Percentiles rank a stretch among this genome's conserved stretches.
These are phyloP conservation scores for Coemansia sp. DNA, from an alignment of 192 early-diverging fungal genomes.

Conservation along the genomic window DNA sequence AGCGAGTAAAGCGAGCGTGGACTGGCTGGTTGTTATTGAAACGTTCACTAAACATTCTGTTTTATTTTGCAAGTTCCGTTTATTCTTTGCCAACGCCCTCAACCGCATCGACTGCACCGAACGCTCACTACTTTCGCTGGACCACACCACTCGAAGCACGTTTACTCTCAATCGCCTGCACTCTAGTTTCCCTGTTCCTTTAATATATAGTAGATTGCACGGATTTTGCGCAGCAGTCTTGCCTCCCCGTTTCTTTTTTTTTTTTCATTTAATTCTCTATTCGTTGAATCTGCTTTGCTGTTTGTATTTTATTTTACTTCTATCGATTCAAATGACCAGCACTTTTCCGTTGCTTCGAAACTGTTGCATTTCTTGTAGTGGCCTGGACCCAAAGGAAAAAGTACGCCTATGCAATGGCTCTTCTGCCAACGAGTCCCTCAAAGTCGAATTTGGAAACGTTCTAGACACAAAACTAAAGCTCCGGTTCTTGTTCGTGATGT, in stretches of 20 bases:
- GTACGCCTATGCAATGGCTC: slow-evolving; percentile 7
- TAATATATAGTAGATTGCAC: no score
- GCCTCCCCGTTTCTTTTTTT: not conserved
- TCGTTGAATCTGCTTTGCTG: not conserved
- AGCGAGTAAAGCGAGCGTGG: no score
- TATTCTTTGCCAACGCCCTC: no score
- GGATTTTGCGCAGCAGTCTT: slow-evolving; percentile 23
- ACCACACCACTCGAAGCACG: no score
- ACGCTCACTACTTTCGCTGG: no score
- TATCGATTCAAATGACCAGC: slow-evolving; percentile 11
- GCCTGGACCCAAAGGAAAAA: slow-evolving; percentile 40
- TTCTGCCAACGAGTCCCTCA: not conserved
- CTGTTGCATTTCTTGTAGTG: slow-evolving; percentile 50
- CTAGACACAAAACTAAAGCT: not conserved
- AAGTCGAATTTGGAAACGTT: not conserved
- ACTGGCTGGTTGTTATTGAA: no score
- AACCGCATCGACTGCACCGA: no score
- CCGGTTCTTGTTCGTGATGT: no score
- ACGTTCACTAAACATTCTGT: no score
- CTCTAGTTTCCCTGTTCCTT: no score
- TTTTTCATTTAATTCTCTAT: not conserved
- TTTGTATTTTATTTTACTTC: not conserved
- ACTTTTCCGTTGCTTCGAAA: slow-evolving; percentile 28
- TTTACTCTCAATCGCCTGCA: no score
- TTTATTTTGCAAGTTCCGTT: no score